Evolutionary conservation across 2,329 filamentous ascomycete species (phyloP).

Genomic region (Stagonosporopsis cucurbitacearum): DNA sequence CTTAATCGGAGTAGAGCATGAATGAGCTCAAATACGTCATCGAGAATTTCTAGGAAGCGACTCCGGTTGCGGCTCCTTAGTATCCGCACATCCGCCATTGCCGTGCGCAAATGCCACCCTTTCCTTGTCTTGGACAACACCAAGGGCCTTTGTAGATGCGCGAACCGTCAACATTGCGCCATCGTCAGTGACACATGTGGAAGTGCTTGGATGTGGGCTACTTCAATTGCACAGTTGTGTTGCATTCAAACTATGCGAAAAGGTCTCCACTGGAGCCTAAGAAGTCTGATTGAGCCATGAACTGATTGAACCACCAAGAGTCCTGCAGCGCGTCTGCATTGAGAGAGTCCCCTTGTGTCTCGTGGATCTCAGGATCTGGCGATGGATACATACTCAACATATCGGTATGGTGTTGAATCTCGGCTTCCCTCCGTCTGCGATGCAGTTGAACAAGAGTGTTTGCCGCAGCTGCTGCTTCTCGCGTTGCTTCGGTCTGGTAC

Average conservation of each 20-base stretch:
- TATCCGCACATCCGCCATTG: not conserved
- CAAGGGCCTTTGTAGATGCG: too few relatives aligned
- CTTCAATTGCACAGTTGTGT: not conserved
- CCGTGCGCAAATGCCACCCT: too few relatives aligned
- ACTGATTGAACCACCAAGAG: conserved; percentile 12
- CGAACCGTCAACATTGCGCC: too few relatives aligned
- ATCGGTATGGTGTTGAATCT: conserved; percentile 2
- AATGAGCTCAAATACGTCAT: not conserved
- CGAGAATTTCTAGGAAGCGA: not conserved
- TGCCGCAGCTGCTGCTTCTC: conserved; percentile 2
- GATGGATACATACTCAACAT: conserved; percentile 4
- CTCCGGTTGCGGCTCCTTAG: not conserved
- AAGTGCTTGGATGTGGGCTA: not conserved
- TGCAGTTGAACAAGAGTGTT: conserved; percentile 2
- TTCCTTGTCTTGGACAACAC: too few relatives aligned
- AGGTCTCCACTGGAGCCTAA: not conserved
- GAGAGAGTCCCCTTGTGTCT: not conserved
- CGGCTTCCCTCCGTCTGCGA: not conserved
- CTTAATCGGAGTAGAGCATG: too few relatives aligned
- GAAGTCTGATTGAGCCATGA: not conserved
- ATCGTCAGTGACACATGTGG: too few relatives aligned
- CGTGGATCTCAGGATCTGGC: not conserved
- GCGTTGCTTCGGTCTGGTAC: conserved; percentile 6
- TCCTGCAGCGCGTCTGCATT: conserved; percentile 2
- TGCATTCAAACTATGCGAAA: not conserved